Evolutionary conservation across 2,329 filamentous ascomycete species (phyloP).

Genomic region (Colletotrichum brevisporum): DNA sequence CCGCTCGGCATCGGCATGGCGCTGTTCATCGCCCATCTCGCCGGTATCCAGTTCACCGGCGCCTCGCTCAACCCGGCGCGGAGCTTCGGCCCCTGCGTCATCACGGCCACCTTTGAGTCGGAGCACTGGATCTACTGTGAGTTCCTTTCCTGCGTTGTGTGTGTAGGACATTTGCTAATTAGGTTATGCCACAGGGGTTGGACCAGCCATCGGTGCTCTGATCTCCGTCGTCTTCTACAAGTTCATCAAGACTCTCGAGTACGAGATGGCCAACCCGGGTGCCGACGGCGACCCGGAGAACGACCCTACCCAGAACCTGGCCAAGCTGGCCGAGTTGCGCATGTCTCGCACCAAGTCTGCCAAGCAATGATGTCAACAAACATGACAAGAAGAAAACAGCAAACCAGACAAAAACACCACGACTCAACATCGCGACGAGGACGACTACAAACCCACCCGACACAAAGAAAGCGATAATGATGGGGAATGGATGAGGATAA

Average conservation of each 20-base stretch:
- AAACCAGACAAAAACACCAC: no score
- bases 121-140: conserved; percentile 65
- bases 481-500: conserved; percentile 25
- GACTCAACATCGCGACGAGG: neutral
- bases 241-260: conserved; percentile 58
- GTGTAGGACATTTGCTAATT: conserved; percentile 17
- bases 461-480: conserved; percentile 28
- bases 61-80: conserved; percentile 63
- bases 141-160: conserved; percentile 44
- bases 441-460: neutral
- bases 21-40: conserved; percentile 61
- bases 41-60: conserved; percentile 63
- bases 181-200: conserved; percentile 47
- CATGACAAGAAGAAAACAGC: no score
- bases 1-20: conserved; percentile 63
- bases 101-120: conserved; percentile 55
- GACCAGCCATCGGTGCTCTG: conserved; percentile 51
- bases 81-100: conserved; percentile 61
- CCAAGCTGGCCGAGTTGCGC: conserved; percentile 51
- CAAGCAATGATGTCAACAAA: conserved; percentile 20
- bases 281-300: conserved; percentile 60
- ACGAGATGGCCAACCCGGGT: conserved; percentile 62
- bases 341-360: conserved; percentile 37
- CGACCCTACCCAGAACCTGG: conserved; percentile 59
- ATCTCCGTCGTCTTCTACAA: conserved; percentile 55